Conservation (phyloP, 2,329 filamentous ascomycete species). For the Cordyceps militaris region DNA sequence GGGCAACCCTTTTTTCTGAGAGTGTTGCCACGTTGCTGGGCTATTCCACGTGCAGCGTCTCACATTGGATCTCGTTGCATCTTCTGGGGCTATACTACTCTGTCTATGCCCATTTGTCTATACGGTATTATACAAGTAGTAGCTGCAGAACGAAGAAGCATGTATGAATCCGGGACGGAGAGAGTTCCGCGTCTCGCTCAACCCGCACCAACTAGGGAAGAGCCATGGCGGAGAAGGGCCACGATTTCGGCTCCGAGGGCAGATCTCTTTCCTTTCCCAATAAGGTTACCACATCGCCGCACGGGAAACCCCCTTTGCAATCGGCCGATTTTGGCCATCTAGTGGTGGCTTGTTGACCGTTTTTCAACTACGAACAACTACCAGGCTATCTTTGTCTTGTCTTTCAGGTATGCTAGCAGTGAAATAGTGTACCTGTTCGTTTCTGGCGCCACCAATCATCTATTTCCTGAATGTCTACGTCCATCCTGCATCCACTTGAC, state of each 20-base stretch:
- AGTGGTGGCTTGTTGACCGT: neutral
- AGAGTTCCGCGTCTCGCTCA: conserved; percentile 6
- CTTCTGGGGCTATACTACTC: too few species aligned
- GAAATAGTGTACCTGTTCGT: neutral
- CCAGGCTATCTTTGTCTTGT: too few species aligned
- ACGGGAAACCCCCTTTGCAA: neutral
- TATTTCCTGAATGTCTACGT: neutral
- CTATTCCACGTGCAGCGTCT: neutral
- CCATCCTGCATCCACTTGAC: neutral
- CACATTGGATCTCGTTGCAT: neutral
- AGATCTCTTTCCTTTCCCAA: neutral
- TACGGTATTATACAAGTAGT: neutral
- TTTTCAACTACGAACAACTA: neutral
- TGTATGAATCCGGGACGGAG: neutral
- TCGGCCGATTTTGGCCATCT: conserved; percentile 9
- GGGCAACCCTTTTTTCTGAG: neutral
- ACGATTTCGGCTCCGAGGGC: neutral
- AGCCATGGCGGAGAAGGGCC: neutral
- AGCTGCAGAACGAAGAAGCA: neutral
- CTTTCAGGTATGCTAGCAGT: neutral
- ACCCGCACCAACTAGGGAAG: neutral
- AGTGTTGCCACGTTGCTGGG: neutral
- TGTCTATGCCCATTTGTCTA: neutral
- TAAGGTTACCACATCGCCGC: conserved; percentile 9
- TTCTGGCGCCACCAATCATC: too few species aligned